Base-by-base conservation (phyloP, 371 early-diverging fungal genomes). In the Mortierella sp. region DNA sequence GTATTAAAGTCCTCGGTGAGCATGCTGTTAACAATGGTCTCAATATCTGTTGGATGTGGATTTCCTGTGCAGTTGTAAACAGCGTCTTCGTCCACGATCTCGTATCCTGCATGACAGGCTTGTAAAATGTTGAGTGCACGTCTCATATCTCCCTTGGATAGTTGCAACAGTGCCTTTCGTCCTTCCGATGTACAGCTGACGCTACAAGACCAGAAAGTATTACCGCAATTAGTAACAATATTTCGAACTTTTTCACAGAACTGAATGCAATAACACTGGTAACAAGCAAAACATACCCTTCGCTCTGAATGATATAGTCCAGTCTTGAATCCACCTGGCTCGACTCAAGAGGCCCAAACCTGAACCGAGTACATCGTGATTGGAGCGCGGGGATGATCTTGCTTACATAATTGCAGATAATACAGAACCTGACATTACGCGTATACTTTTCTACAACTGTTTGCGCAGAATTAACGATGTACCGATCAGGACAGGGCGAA, bases 361-460 rank as follows among this genome's bases (percentile, higher is more conserved):
- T 87, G 80, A 99, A 99, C 41, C 95, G 89, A 10, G 99, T 97
- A 84, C 99, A 99, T 49, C 99, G 90, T 47, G 98, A 97, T 81
- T 97, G 98, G 49, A 99, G 86, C 3, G 99, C 99, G 4, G 99
- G 98, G 48, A 98, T 98, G 48, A 99, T 98, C 80, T 98, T 98
- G 80, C 91, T 91, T 34, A 95, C 94, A 81, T 99, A 98, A 81
- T 99, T 99, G 87, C 99, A 99, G 58, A 99, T 97, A 47, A 99
- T 91, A 80, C 98, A 97, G 82, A 99, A 99, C 2, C 99, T 90
- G 12, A 97, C 97, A 72, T 98, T 98, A 47, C 87, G 87, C 21
- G 97, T 96, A 84, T 96, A 99, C 72, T 98, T 95, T 84, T 99
- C 99, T 67, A 99, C 97, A 21, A 99, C 97, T 86, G 73, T 46